Percentiles rank a stretch among this genome's conserved stretches.
Conservation (phyloP, 1,284 basidiomycete genomes). For the Cutaneotrichosporon sp. region DNA sequence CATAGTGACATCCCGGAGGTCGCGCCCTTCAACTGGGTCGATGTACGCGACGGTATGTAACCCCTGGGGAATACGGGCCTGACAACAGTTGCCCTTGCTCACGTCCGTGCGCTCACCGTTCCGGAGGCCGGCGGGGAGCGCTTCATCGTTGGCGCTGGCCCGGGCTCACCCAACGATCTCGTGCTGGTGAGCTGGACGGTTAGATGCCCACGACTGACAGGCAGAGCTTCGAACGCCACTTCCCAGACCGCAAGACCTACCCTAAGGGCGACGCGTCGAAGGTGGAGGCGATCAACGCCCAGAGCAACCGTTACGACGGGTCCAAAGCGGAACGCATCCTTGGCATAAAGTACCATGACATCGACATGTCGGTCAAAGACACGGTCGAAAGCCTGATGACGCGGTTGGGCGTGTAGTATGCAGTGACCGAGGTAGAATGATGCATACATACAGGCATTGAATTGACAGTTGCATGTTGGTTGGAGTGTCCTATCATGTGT, state of each 20-base stretch:
- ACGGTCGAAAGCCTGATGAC: slow-evolving; percentile 40
- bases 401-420: slow-evolving; percentile 28
- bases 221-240: slow-evolving; percentile 34
- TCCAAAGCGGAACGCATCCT: slow-evolving; percentile 40
- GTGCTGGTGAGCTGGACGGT: slow-evolving; percentile 29
- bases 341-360: slow-evolving; percentile 40
- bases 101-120: slow-evolving; percentile 60
- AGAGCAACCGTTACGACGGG: slow-evolving; percentile 33
- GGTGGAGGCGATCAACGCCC: slow-evolving; percentile 29
- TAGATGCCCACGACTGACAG: not conserved
- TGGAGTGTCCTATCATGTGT: not conserved
- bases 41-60: slow-evolving; percentile 57
- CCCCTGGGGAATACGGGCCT: not conserved
- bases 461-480: not conserved
- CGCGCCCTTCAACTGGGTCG: slow-evolving; percentile 57
- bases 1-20: slow-evolving; percentile 46
- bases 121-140: slow-evolving; percentile 63
- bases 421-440: not conserved
- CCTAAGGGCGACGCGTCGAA: slow-evolving; percentile 40
- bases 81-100: slow-evolving; percentile 58
- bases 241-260: slow-evolving; percentile 37
- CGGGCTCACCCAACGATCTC: slow-evolving; percentile 41
- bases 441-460: not conserved
- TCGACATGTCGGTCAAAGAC: slow-evolving; percentile 39
- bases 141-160: slow-evolving; percentile 57